These are phyloP conservation scores for Nakazawaea sp. DNA, from an alignment of 805 yeast species.

Conservation along the genomic window DNA sequence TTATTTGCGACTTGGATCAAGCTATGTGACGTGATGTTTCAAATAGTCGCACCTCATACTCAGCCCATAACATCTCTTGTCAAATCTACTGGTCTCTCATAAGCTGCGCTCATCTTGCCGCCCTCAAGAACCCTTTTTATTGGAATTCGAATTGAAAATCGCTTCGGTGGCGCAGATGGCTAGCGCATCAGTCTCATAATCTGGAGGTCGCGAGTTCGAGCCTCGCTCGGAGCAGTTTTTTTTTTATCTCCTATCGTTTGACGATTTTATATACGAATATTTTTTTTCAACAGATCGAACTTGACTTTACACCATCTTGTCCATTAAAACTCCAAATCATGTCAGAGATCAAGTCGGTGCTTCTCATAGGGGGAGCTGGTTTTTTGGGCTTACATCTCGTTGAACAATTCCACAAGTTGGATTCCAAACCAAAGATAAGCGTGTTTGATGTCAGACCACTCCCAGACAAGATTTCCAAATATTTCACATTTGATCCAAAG, in stretches of 20 bases:
- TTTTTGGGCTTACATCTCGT: conserved; percentile 88
- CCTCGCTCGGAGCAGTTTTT: conserved; percentile 12
- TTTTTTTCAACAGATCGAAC: too few species aligned
- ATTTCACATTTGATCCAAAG: conserved; percentile 64
- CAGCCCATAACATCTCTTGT: too few species aligned
- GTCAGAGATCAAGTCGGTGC: conserved; percentile 43
- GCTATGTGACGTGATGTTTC: too few species aligned
- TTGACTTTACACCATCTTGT: too few species aligned
- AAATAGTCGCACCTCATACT: too few species aligned
- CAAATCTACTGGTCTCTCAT: too few species aligned
- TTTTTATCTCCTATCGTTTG: conserved; percentile 3
- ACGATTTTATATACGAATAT: not conserved
- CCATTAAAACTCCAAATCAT: not conserved
- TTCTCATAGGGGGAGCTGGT: conserved; percentile 94
- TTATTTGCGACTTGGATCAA: too few species aligned
- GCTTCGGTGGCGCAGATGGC: conserved; percentile 14
- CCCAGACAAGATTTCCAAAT: conserved; percentile 63
- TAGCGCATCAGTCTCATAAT: conserved; percentile 14
- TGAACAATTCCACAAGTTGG: conserved; percentile 66
- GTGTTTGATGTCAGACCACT: conserved; percentile 90
- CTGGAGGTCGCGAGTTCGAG: conserved; percentile 14
- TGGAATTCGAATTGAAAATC: not conserved
- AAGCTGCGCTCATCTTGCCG: not conserved
- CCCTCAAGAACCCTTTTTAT: not conserved
- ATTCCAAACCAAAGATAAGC: conserved; percentile 66